Conservation (phyloP, 2,329 filamentous ascomycete genomes). For the Colletotrichum sp. region DNA sequence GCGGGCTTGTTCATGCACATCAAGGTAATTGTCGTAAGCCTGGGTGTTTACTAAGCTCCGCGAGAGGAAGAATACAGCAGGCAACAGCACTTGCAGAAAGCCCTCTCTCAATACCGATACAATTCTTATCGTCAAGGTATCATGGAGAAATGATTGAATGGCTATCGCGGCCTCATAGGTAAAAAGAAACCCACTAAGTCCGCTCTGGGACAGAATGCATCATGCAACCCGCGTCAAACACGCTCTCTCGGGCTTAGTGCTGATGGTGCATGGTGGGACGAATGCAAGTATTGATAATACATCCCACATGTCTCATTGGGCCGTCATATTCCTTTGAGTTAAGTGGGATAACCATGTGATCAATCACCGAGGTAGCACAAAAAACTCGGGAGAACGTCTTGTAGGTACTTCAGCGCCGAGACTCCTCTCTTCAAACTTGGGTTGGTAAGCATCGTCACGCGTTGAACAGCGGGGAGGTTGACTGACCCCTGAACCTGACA, state of each 20-base stretch:
- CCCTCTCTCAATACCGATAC: background rate
- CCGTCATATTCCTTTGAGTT: background rate
- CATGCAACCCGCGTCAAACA: background rate
- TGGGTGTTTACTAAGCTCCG: background rate
- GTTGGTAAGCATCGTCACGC: background rate
- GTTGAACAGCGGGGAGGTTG: background rate
- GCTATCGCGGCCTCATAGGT: background rate
- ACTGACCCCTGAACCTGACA: background rate
- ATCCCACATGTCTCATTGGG: background rate
- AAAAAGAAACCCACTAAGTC: background rate
- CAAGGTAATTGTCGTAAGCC: background rate
- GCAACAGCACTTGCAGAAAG: background rate
- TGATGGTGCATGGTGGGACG: background rate
- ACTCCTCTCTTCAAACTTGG: background rate
- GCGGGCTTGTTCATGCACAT: background rate
- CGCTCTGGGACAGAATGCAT: background rate
- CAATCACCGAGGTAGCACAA: background rate
- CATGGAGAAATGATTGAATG: background rate
- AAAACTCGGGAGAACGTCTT: background rate
- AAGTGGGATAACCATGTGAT: background rate
- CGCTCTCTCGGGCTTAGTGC: background rate
- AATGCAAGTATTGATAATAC: background rate
- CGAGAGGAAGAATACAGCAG: background rate
- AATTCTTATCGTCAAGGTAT: background rate
- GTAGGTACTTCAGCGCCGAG: background rate